A percentile compares a stretch with the other conserved stretches of the same genome.
Conservation (phyloP, 2,329 filamentous ascomycete species). For the Neofusicoccum kwambonambiense region DNA sequence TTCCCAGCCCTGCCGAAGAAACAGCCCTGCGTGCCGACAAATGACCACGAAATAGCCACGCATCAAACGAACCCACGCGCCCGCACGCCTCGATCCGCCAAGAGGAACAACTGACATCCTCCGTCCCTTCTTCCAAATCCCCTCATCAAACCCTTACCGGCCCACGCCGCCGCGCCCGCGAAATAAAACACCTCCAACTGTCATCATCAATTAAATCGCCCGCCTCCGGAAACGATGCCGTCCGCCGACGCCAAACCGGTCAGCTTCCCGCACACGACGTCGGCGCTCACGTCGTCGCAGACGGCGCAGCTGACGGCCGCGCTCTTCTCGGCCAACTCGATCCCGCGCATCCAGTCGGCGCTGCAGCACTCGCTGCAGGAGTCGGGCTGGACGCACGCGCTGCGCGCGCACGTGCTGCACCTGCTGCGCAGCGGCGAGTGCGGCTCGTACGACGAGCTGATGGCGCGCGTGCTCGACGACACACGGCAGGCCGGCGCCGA, state of each 20-base stretch:
- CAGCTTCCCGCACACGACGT: constrained; percentile 33
- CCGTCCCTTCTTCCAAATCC: too few relatives aligned
- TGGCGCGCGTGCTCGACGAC: constrained; percentile 52
- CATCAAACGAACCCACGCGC: too few relatives aligned
- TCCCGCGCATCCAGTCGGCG: constrained; percentile 55
- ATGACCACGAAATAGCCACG: background rate
- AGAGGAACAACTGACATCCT: background rate
- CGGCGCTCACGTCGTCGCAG: constrained; percentile 41
- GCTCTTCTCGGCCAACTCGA: constrained; percentile 49
- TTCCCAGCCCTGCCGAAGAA: background rate
- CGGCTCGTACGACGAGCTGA: constrained; percentile 56
- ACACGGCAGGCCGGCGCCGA: constrained; percentile 38
- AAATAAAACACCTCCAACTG: too few relatives aligned
- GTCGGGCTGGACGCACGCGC: constrained; percentile 58
- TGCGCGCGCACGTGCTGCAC: constrained; percentile 55
- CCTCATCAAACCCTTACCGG: too few relatives aligned
- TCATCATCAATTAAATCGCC: too few relatives aligned
- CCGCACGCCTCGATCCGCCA: background rate
- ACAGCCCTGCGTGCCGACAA: background rate
- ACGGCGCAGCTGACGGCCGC: constrained; percentile 44
- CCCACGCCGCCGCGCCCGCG: too few relatives aligned
- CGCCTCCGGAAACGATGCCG: constrained; percentile 15
- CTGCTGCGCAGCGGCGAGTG: constrained; percentile 59
- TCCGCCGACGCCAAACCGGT: constrained; percentile 25
- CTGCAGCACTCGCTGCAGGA: constrained; percentile 56